Evolutionary conservation across 805 yeast species (phyloP), one percentile per base, ranked within the genome.

Genomic region (Monosporozyma solicola): DNA sequence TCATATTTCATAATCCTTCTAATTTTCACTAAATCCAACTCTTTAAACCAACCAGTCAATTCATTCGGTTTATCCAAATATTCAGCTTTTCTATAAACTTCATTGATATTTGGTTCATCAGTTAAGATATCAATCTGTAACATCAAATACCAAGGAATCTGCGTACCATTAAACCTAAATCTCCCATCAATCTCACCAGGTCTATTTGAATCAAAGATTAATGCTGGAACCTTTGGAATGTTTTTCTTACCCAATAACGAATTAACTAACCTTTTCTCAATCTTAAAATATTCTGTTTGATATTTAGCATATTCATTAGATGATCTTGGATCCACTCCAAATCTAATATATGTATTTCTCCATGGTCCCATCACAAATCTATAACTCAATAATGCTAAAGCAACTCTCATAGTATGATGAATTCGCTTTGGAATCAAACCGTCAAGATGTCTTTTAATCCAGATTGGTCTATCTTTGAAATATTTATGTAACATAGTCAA

Each of bases 351-450:
- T 10, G 94, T 80, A 55, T 88, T 89, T 60, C 98, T 77, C 96
- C 96, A 94, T 0, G 98, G 99, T 0, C 99, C 99, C 62, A 85
- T 86, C 39, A 85, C 81, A 65, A 83, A 86, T 44, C 88, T 78
- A 65, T 82, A 94, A 0, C 96, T 78, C 0, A 89, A 85, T 65
- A 87, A 84, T 0, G 98, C 96, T 49, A 94, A 67, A 0, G 97
- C 95, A 57, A 79, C 83, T 59, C 85, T 83, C 46, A 92, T 57
- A 62, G 80, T 62, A 39, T 63, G 66, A 44, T 66, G 68, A 9
- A 66, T 54, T 61, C 73, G 55, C 24, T 66, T 63, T 0, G 87
- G 84, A 3, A 83, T 72, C 50, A 82, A 72, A 6, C 76, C 73
- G 53, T 72, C 74, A 24, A 91, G 65, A 57, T 87, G 95, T 57